Base-by-base conservation (phyloP, 257 asterid species). In the Lycium ferocissimum region DNA sequence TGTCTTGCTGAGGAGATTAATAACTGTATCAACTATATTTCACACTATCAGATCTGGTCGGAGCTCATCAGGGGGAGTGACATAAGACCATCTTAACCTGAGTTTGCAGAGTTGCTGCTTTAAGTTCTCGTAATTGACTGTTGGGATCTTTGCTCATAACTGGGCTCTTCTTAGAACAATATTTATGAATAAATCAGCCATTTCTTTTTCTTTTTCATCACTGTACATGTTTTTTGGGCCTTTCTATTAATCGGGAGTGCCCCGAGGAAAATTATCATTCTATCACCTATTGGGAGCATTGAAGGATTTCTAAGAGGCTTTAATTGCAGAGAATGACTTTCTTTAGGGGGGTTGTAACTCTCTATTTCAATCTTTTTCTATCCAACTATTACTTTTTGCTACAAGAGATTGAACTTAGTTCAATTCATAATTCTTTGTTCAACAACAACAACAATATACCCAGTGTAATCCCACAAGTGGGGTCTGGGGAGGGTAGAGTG, bases 1-100 rank as follows among this genome's bases (percentile, higher is more conserved):
- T 84, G 33, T 73, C 38, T 80, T 87, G 82, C 72, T 86, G 80
- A 86, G 84, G 66, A 47, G 80, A 59, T 45, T 26, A 15, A 45
- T 57, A 57, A 15, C 70, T 69, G 33, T 79, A 54, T 51, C 47
- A 38, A 75, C 37, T 58, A n/a, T 70, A 62, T 80, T 38, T 14
- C 11, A 33, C 2, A 76, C 61, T 17, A 9, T 8, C 14, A 37
- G 8, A 45, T 37, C 59, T 51, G 40, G 62, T 49, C 20, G 10
- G 59, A 47, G 80, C 40, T 47, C 80, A 73, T 47, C 18, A 47
- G 59, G 54, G 80, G 59, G 80, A 73, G 80, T 47, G 59, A 47
- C 80, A 73, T 73, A 49, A 73, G 80, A 47, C 80, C 80, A 20
- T 73, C 80, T 45, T 47, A 73, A 49, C 59, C 80, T 73, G 38